Evolutionary conservation across 2,329 filamentous ascomycete species (phyloP).

Genomic region (Phoma sp.): DNA sequence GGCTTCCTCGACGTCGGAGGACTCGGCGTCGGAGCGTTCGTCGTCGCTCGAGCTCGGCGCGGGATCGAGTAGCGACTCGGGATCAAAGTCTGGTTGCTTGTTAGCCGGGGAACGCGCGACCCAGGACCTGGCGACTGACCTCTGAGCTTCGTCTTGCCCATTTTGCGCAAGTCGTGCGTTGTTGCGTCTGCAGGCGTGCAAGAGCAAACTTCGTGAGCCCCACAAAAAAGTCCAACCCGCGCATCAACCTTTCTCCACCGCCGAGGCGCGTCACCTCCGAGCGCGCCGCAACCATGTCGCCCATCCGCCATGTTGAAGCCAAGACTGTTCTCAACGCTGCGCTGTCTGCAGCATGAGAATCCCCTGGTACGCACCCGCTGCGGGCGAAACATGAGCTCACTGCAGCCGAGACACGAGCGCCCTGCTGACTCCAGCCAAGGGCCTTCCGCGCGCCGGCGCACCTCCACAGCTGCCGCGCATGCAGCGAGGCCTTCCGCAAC

Average conservation of each 20-base stretch:
- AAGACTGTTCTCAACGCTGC: constrained; percentile 63
- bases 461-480: constrained; percentile 73
- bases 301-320: constrained; percentile 48
- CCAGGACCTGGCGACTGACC: constrained; percentile 23
- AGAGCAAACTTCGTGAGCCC: constrained; percentile 30
- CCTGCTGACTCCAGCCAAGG: constrained; percentile 60
- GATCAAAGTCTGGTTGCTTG: constrained; percentile 73
- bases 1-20: constrained; percentile 47
- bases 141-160: constrained; percentile 43
- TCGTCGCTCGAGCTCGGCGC: constrained; percentile 64
- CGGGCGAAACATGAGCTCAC: neutral
- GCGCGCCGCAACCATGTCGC: constrained; percentile 26
- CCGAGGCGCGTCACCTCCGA: constrained; percentile 34
- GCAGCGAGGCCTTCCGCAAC: constrained; percentile 81
- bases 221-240: constrained; percentile 41
- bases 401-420: neutral
- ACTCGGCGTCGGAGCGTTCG: constrained; percentile 60
- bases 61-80: constrained; percentile 70
- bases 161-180: constrained; percentile 13
- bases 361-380: constrained; percentile 68
- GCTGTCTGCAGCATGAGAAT: constrained; percentile 76
- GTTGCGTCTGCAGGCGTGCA: constrained; percentile 9
- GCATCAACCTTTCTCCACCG: constrained; percentile 8
- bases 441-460: constrained; percentile 77
- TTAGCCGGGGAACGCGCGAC: neutral